A percentile compares a stretch with the other conserved stretches of the same genome.
Conservation (phyloP, 805 yeast species). For the Schwanniomyces yamadae region DNA sequence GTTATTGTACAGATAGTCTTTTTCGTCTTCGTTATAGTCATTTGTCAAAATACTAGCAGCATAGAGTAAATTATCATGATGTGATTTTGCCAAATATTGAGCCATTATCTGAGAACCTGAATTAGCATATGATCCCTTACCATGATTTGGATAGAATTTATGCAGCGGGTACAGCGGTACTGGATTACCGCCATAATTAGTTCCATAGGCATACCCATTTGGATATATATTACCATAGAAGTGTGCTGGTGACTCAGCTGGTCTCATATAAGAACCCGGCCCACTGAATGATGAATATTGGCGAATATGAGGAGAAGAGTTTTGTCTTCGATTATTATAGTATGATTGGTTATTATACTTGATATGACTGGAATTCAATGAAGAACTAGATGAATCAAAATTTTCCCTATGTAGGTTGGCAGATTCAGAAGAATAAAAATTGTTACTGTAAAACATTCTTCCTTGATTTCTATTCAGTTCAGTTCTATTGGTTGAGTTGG, state of each 20-base stretch:
- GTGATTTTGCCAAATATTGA: constrained; percentile 71
- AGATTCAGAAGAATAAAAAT: constrained; percentile 21
- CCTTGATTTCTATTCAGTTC: constrained; percentile 11
- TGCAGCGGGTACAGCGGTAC: too few species aligned
- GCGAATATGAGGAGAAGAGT: too few species aligned
- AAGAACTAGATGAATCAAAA: constrained; percentile 17
- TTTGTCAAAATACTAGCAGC: constrained; percentile 25
- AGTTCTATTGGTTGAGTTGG: constrained; percentile 16
- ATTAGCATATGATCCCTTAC: constrained; percentile 14
- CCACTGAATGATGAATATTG: too few species aligned
- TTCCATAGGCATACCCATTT: too few species aligned
- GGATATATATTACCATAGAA: too few species aligned
- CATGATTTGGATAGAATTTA: constrained; percentile 8
- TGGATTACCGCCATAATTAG: too few species aligned
- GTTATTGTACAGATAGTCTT: too few species aligned
- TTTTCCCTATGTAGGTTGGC: constrained; percentile 14
- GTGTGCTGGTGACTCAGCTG: too few species aligned
- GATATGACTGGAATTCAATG: constrained; percentile 14
- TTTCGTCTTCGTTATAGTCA: constrained; percentile 16
- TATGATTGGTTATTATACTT: constrained; percentile 6
- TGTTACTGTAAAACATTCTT: constrained; percentile 13
- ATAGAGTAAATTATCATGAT: constrained; percentile 58
- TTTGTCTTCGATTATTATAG: too few species aligned
- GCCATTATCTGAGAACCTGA: constrained; percentile 77
- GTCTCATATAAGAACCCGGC: too few species aligned